Percentiles rank a stretch among this genome's conserved stretches.
phyloP scores from a whole-genome alignment of 495 filamentous ascomycete species.

The Staphylotrichum longicolle region DNA sequence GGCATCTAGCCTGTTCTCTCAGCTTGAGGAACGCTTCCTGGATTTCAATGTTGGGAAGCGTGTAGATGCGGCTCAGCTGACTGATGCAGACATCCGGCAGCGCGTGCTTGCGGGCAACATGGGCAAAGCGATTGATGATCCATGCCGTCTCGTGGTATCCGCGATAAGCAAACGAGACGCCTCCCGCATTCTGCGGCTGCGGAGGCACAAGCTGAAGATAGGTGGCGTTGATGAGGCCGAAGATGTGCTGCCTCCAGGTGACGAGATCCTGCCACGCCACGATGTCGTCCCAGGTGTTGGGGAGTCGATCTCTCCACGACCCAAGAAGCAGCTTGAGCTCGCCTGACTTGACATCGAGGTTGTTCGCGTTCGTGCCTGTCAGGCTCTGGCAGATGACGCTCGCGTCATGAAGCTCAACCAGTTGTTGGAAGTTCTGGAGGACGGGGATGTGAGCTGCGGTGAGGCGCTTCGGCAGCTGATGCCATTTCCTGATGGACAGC shows the following conservation, averaged over 20 bases:
- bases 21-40: slow-evolving; percentile 98
- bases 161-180: slow-evolving; percentile 84
- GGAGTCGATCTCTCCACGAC: slow-evolving; percentile 92
- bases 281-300: slow-evolving; percentile 99
- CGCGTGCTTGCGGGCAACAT: slow-evolving; percentile 95
- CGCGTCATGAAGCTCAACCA: slow-evolving; percentile 98
- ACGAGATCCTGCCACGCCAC: slow-evolving; percentile 98
- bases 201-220: slow-evolving; percentile 84
- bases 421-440: slow-evolving; percentile 94
- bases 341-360: slow-evolving; percentile 90
- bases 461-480: slow-evolving; percentile 87
- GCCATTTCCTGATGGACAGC: slow-evolving; percentile 95
- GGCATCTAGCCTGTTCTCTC: slow-evolving; percentile 94
- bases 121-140: slow-evolving; percentile 99
- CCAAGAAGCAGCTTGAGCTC: slow-evolving; percentile 92
- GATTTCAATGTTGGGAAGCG: slow-evolving; percentile 97
- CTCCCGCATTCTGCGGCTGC: slow-evolving; percentile 71
- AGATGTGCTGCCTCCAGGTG: slow-evolving; percentile 98
- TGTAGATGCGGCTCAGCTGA: slow-evolving; percentile 96
- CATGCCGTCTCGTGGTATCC: slow-evolving; percentile 98
- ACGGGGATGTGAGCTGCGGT: slow-evolving; percentile 95
- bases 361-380: slow-evolving; percentile 73
- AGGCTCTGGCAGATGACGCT: slow-evolving; percentile 92
- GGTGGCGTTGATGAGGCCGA: slow-evolving; percentile 90
- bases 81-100: slow-evolving; percentile 95